phyloP scores from a whole-genome alignment of 2,329 filamentous ascomycete species.

The Claviceps humidiphila region DNA sequence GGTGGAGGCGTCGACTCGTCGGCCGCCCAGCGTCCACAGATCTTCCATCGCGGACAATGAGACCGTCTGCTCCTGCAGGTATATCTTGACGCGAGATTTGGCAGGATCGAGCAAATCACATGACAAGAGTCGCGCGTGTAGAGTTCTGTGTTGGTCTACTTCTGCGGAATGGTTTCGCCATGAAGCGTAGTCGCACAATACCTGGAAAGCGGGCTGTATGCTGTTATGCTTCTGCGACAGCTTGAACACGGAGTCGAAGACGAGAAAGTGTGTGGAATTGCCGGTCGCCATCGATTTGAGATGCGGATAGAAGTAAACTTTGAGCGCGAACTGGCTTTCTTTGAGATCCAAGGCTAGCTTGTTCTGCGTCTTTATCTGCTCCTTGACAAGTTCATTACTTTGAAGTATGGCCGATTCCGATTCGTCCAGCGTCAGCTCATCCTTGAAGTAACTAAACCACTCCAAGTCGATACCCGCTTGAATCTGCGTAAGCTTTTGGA shows the following conservation, averaged over 20 bases:
- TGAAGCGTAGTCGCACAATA: not conserved
- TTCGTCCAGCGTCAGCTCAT: not conserved
- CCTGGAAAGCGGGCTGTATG: not conserved
- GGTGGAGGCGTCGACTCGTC: not conserved
- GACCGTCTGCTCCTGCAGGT: not conserved
- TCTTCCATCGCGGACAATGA: constrained; percentile 1
- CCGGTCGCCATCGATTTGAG: not conserved
- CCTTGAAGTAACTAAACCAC: constrained; percentile 1
- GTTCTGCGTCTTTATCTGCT: not conserved
- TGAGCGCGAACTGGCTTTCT: not conserved
- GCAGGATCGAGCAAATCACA: not conserved
- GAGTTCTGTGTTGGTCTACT: too few species aligned
- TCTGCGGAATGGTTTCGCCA: not conserved
- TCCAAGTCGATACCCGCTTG: not conserved
- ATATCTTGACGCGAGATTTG: constrained; percentile 2
- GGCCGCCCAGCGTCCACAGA: constrained; percentile 1
- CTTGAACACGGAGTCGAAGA: constrained; percentile 1
- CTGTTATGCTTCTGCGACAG: not conserved
- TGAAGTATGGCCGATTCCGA: not conserved
- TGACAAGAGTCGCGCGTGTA: not conserved
- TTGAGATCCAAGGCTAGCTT: not conserved
- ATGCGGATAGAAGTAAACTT: not conserved
- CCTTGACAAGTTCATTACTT: not conserved
- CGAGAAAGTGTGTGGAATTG: not conserved
- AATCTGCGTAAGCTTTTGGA: not conserved